A percentile compares a stretch with the other conserved stretches of the same genome.
Conservation (phyloP, 257 asterid genomes). For the Jasminum sambac region DNA sequence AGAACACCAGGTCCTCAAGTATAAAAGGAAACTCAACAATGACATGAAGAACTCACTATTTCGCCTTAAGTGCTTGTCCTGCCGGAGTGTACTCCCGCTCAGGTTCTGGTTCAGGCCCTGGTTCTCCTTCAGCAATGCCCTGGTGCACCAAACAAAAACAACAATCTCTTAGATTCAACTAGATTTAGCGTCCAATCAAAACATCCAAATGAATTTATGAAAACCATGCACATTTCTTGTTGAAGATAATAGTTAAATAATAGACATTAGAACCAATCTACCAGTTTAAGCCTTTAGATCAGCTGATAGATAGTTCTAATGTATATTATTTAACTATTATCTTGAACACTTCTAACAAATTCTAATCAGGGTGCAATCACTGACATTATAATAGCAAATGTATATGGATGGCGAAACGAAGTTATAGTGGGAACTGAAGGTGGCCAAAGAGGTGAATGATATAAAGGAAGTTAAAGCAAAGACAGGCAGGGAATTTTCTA, state of each 20-base stretch:
- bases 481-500: not conserved
- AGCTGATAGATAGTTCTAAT: no score
- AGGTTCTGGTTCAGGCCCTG: slow-evolving; percentile 65
- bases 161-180: slow-evolving; percentile 10
- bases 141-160: slow-evolving; percentile 36
- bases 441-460: not conserved
- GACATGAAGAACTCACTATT: slow-evolving; percentile 63
- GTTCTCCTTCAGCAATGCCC: slow-evolving; percentile 65
- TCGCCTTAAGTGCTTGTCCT: slow-evolving; percentile 80
- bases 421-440: not conserved
- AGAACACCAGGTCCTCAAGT: not conserved
- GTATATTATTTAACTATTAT: no score
- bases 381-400: not conserved
- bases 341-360: not conserved
- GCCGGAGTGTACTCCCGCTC: slow-evolving; percentile 71
- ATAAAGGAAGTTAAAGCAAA: not conserved
- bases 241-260: no score
- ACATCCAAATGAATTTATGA: slow-evolving; percentile 3
- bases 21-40: not conserved
- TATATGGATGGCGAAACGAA: not conserved
- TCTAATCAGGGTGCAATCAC: not conserved
- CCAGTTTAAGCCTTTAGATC: no score
- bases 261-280: no score
- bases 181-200: not conserved
- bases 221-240: not conserved